Conservation (phyloP, 1,284 basidiomycete genomes). For the Melampsora americana region DNA sequence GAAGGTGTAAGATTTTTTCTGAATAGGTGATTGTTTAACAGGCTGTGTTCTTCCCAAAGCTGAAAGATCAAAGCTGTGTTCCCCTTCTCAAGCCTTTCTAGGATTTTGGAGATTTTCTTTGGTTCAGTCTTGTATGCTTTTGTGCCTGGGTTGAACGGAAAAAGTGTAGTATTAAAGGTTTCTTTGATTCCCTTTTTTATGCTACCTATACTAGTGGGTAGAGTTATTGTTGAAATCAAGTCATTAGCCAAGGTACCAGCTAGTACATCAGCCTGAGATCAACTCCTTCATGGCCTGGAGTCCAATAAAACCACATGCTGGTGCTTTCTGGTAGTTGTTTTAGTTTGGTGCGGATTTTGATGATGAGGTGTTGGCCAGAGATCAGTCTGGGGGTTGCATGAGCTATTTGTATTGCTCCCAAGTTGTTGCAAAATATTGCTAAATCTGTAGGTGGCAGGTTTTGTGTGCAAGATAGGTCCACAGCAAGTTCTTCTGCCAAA, state of each 20-base stretch:
- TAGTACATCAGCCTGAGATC: too few species aligned
- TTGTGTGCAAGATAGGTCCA: neutral
- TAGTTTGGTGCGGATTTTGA: neutral
- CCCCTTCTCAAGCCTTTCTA: neutral
- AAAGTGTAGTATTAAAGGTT: neutral
- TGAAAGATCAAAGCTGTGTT: neutral
- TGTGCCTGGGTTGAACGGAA: neutral
- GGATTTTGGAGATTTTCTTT: neutral
- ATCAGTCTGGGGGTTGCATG: neutral
- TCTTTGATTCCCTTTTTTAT: neutral
- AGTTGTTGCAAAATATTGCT: neutral
- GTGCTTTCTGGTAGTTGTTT: neutral
- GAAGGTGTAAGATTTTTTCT: neutral
- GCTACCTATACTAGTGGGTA: neutral
- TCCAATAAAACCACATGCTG: too few species aligned
- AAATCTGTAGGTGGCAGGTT: neutral
- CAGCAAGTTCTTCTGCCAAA: neutral
- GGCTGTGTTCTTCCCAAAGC: neutral
- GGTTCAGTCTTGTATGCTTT: neutral
- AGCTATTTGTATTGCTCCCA: neutral
- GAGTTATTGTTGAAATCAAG: slow-evolving; percentile 5
- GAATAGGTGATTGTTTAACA: neutral
- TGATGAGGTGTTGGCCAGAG: neutral
- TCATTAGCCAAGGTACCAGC: neutral
- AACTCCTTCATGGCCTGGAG: too few species aligned